Base-by-base conservation (phyloP, 345 rosid species). In the Eutrema japonicum region DNA sequence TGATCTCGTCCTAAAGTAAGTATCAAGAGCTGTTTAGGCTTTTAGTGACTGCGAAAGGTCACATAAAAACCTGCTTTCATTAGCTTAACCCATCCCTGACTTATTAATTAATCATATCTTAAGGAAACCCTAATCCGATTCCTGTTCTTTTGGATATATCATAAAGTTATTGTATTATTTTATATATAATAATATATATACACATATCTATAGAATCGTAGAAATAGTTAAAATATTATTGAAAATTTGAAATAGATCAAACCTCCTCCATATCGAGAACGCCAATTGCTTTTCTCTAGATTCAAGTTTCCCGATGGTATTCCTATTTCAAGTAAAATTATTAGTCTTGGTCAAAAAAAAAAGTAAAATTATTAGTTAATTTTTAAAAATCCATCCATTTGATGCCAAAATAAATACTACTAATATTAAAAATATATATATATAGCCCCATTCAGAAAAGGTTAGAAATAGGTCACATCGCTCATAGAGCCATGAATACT, bases 1-100 rank as follows among this genome's bases (percentile, higher is more conserved):
- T 63, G 43, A 42, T 58, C 9, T 57, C 53, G 51, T 45, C 76
- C 70, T 59, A 50, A 58, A 51, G 73, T 42, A 42, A 18, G 71
- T 56, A 48, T 70, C 66, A 76, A 70, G 71, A 63, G 75, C 71
- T 70, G 47, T 64, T 63, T 63, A 69, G 75, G 53, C 79, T 56
- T 70, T 63, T 70, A 37, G 37, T 56, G 47, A 38, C 55, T 37
- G 14, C 35, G 54, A 76, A 76, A 70, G 75, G 75, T 55, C 75
- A 64, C 74, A 46, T 53, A 30, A 68, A 48, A 60, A 46, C 50
- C 35, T 53, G 37, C 16, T 68, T 61, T 45, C 0, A 62, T 27
- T 60, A 32, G 53, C 50, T 27, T 60, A 67, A n/a, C 68, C 73
- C 78, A 60, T 52, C 41, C 47, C 49, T 18, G 35, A 68, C 49